Conservation (phyloP, 345 rosid species). For the Sisymbrium altissimum region DNA sequence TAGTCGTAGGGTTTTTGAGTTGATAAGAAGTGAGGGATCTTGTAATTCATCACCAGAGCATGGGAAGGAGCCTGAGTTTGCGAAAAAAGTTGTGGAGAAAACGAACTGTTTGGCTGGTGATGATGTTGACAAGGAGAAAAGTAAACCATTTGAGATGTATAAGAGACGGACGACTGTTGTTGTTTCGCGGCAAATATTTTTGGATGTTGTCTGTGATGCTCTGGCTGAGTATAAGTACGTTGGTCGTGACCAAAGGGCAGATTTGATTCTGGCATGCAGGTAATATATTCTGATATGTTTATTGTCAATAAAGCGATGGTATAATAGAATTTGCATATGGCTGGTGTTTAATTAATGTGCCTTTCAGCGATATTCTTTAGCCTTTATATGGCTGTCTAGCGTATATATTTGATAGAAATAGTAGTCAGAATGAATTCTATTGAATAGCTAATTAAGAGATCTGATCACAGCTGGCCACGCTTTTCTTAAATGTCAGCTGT, state of each 20-base stretch:
- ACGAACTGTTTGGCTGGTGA: constrained; percentile 25
- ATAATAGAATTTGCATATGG: constrained; percentile 21
- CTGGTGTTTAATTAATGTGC: not conserved
- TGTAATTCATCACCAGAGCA: constrained; percentile 39
- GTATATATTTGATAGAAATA: not conserved
- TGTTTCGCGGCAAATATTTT: constrained; percentile 65
- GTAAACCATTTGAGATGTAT: constrained; percentile 74
- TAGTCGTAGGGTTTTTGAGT: constrained; percentile 77
- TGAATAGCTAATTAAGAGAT: not conserved
- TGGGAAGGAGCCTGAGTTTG: constrained; percentile 39
- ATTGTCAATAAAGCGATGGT: not conserved
- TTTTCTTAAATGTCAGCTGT: not conserved
- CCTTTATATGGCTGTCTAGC: not conserved
- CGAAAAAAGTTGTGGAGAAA: constrained; percentile 34
- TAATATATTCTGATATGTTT: constrained; percentile 27
- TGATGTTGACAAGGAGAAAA: constrained; percentile 41
- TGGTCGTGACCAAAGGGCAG: constrained; percentile 94
- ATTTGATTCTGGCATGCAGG: constrained; percentile 97
- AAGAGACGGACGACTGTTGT: constrained; percentile 81
- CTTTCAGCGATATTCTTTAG: not conserved
- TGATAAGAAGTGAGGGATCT: constrained; percentile 55
- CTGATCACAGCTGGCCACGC: not conserved
- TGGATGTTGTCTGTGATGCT: constrained; percentile 77
- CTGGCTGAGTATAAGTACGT: constrained; percentile 88
- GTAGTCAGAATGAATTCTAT: not conserved